Conservation (phyloP, 2,329 filamentous ascomycete genomes). For the Chaetomium sp. region DNA sequence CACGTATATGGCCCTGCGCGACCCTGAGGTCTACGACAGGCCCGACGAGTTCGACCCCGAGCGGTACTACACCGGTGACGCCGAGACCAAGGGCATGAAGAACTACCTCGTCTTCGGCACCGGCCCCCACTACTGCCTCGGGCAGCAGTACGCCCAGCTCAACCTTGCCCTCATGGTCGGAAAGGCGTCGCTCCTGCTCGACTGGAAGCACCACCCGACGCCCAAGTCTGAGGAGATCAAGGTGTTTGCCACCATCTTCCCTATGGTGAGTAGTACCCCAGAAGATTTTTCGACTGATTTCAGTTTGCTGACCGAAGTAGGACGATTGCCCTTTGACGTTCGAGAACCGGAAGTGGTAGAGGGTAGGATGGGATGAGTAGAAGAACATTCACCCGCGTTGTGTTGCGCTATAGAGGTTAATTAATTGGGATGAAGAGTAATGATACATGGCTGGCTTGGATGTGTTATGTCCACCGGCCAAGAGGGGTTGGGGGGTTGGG, state of each 20-base stretch:
- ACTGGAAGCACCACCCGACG: slow-evolving; percentile 90
- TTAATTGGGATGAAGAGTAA: slow-evolving; percentile 8
- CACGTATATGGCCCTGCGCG: slow-evolving; percentile 86
- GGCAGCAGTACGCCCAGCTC: slow-evolving; percentile 86
- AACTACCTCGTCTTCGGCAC: slow-evolving; percentile 97
- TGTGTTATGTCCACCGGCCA: background rate
- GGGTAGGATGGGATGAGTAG: background rate
- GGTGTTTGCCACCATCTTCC: slow-evolving; percentile 98
- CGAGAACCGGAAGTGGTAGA: slow-evolving; percentile 54
- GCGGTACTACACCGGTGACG: slow-evolving; percentile 86
- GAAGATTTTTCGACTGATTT: slow-evolving; percentile 11
- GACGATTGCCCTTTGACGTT: slow-evolving; percentile 84
- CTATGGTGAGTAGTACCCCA: slow-evolving; percentile 70
- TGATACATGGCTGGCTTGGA: slow-evolving; percentile 8
- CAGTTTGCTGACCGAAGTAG: slow-evolving; percentile 46
- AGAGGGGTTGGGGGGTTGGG: background rate
- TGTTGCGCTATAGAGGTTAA: background rate
- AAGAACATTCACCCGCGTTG: background rate
- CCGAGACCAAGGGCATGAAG: slow-evolving; percentile 82
- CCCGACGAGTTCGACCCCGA: slow-evolving; percentile 89
- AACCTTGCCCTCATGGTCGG: slow-evolving; percentile 89
- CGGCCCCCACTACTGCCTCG: slow-evolving; percentile 94
- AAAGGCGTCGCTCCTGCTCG: slow-evolving; percentile 81
- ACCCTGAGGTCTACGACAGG: slow-evolving; percentile 87
- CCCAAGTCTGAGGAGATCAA: slow-evolving; percentile 89